Conservation (phyloP, 2,329 filamentous ascomycete genomes). For the Kalmusia sp. region DNA sequence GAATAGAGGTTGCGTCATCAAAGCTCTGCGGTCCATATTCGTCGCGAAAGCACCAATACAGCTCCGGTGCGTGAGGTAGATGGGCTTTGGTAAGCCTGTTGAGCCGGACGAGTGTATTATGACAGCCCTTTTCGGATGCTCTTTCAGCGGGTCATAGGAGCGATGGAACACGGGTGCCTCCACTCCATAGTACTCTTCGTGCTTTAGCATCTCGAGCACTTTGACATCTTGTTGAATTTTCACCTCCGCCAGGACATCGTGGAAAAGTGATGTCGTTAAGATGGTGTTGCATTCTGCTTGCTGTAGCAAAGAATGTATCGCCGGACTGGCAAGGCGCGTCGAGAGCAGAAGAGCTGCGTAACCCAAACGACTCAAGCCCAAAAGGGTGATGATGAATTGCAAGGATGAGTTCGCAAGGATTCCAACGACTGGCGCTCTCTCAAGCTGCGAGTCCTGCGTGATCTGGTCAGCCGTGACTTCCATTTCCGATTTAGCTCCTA, state of each 20-base stretch:
- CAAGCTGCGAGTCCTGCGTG: constrained; percentile 20
- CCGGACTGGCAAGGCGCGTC: constrained; percentile 59
- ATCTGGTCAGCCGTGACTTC: constrained; percentile 4
- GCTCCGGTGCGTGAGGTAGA: constrained; percentile 62
- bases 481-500: background rate
- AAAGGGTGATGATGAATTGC: constrained; percentile 61
- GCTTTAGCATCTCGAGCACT: constrained; percentile 30
- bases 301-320: constrained; percentile 54
- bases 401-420: constrained; percentile 62
- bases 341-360: constrained; percentile 63
- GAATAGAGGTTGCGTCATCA: constrained; percentile 33
- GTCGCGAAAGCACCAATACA: constrained; percentile 28
- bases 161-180: constrained; percentile 23
- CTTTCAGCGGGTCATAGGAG: constrained; percentile 26
- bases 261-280: constrained; percentile 27
- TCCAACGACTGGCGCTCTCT: constrained; percentile 47
- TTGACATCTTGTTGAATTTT: constrained; percentile 31
- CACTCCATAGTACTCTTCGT: constrained; percentile 26
- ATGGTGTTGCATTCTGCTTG: constrained; percentile 28
- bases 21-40: constrained; percentile 25
- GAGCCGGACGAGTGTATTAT: constrained; percentile 62
- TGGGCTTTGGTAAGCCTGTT: constrained; percentile 69
- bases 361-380: constrained; percentile 63
- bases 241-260: constrained; percentile 33
- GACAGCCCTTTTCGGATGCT: constrained; percentile 47